A percentile compares a stretch with the other conserved stretches of the same genome.
These are phyloP conservation scores for Penicillium subrubescens DNA, from an alignment of 495 filamentous ascomycete species.

Conservation along the genomic window DNA sequence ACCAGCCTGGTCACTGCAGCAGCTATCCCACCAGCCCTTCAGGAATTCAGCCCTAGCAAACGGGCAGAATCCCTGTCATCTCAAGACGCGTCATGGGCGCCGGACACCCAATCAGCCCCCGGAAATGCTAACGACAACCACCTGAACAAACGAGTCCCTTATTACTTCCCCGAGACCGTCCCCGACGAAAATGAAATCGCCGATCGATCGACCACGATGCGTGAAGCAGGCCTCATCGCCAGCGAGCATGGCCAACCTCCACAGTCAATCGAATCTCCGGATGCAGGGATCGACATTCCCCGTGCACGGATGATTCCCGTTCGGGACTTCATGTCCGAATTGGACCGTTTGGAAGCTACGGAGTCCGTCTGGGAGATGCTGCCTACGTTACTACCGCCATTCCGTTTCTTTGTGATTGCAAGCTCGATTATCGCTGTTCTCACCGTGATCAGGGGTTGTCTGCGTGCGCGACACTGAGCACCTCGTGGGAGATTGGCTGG, in stretches of 20 bases:
- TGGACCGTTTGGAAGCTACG: constrained; percentile 3
- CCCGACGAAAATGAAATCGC: constrained; percentile 21
- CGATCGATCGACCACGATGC: constrained; percentile 10
- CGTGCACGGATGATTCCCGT: constrained; percentile 14
- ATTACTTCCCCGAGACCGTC: constrained; percentile 25
- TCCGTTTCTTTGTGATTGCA: constrained; percentile 11
- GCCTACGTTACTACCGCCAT: neutral
- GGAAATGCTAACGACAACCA: neutral
- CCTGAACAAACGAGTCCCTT: constrained; percentile 15
- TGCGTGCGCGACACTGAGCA: constrained; percentile 20
- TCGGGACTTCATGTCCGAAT: constrained; percentile 9
- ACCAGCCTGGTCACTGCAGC: constrained; percentile 10
- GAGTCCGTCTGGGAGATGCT: neutral
- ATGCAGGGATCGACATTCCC: constrained; percentile 21
- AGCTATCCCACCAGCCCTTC: constrained; percentile 5
- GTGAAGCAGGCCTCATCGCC: constrained; percentile 18
- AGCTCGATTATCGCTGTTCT: constrained; percentile 15
- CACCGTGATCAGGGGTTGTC: constrained; percentile 16
- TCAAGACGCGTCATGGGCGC: constrained; percentile 3
- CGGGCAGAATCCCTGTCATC: neutral
- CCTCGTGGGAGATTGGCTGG: neutral
- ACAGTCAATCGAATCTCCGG: constrained; percentile 17
- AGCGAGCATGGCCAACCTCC: neutral
- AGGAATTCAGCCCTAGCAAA: neutral
- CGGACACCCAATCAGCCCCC: constrained; percentile 4